Evolutionary conservation across 2,329 filamentous ascomycete genomes (phyloP).

Genomic region (Diaporthe sp.): DNA sequence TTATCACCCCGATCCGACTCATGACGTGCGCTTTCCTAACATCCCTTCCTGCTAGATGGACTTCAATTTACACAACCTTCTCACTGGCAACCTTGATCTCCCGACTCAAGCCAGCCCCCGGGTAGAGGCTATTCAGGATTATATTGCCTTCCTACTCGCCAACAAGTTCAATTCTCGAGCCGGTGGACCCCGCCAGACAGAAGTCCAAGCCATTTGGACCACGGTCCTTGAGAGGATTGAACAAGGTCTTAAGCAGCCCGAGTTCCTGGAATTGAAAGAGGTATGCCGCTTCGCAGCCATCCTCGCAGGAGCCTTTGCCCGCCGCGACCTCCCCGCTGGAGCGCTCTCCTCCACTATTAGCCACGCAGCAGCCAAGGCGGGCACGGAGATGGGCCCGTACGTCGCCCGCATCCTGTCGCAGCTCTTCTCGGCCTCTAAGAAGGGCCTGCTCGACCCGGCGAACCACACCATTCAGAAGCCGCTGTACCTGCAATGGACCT

Average conservation of each 20-base stretch:
- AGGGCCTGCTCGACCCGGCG: slow-evolving; percentile 21
- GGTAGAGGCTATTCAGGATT: slow-evolving; percentile 27
- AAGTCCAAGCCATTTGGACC: slow-evolving; percentile 25
- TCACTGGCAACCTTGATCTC: slow-evolving; percentile 1
- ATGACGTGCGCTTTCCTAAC: slow-evolving; percentile 5
- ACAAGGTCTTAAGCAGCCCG: slow-evolving; percentile 18
- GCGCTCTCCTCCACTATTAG: slow-evolving; percentile 34
- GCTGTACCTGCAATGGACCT: slow-evolving; percentile 63
- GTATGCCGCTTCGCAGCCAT: slow-evolving; percentile 30
- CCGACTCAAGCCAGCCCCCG: not conserved
- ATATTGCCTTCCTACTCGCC: slow-evolving; percentile 36
- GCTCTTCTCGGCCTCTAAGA: slow-evolving; percentile 53
- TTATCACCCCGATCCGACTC: not conserved
- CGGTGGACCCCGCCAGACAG: not conserved
- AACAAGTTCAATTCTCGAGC: slow-evolving; percentile 38
- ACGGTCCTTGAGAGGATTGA: slow-evolving; percentile 27
- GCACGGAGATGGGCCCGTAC: slow-evolving; percentile 50
- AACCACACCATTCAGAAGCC: slow-evolving; percentile 37
- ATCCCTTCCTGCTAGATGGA: slow-evolving; percentile 1
- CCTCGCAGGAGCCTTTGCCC: slow-evolving; percentile 37
- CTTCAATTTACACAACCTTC: slow-evolving; percentile 23
- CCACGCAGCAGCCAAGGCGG: slow-evolving; percentile 31
- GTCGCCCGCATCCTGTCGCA: slow-evolving; percentile 60
- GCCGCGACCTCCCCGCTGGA: slow-evolving; percentile 32
- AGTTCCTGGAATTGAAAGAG: slow-evolving; percentile 21